These are phyloP conservation scores for Aspergillus carlsbadensis DNA, from an alignment of 495 filamentous ascomycete genomes.

Conservation along the genomic window DNA sequence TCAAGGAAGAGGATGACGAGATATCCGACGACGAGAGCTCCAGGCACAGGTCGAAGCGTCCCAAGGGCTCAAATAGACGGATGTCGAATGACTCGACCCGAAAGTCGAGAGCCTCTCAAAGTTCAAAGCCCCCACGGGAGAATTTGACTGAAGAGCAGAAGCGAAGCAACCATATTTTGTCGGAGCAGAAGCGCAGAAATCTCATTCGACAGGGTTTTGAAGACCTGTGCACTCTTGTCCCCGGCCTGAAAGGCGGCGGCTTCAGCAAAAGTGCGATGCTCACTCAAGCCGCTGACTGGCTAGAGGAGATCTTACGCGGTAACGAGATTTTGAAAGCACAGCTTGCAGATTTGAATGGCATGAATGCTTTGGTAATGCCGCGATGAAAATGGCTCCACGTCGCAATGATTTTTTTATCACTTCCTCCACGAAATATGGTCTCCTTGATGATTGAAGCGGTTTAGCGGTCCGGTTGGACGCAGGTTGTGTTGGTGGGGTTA, in stretches of 20 bases:
- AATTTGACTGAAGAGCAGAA: constrained; percentile 85
- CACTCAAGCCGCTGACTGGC: constrained; percentile 66
- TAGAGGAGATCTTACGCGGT: constrained; percentile 67
- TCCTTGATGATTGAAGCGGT: constrained; percentile 9
- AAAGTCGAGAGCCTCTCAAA: constrained; percentile 31
- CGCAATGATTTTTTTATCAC: constrained; percentile 24
- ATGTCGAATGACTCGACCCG: constrained; percentile 32
- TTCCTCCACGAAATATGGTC: neutral
- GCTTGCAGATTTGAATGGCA: constrained; percentile 43
- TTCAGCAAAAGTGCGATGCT: constrained; percentile 81
- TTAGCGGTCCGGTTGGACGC: constrained; percentile 20
- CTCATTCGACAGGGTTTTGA: constrained; percentile 77
- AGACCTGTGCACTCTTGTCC: constrained; percentile 68
- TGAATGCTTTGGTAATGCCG: constrained; percentile 45
- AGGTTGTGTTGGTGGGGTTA: constrained; percentile 7
- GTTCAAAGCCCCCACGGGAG: constrained; percentile 58
- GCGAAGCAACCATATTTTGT: constrained; percentile 81
- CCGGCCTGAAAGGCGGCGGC: constrained; percentile 63
- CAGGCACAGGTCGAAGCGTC: constrained; percentile 47
- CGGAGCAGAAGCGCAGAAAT: constrained; percentile 81
- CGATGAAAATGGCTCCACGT: constrained; percentile 29
- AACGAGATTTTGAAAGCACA: constrained; percentile 55
- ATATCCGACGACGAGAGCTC: constrained; percentile 39
- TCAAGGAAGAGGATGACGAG: constrained; percentile 40
- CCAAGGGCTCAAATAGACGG: constrained; percentile 38